These are phyloP conservation scores for Botrytis galanthina DNA, from an alignment of 2,329 filamentous ascomycete genomes.

Conservation along the genomic window DNA sequence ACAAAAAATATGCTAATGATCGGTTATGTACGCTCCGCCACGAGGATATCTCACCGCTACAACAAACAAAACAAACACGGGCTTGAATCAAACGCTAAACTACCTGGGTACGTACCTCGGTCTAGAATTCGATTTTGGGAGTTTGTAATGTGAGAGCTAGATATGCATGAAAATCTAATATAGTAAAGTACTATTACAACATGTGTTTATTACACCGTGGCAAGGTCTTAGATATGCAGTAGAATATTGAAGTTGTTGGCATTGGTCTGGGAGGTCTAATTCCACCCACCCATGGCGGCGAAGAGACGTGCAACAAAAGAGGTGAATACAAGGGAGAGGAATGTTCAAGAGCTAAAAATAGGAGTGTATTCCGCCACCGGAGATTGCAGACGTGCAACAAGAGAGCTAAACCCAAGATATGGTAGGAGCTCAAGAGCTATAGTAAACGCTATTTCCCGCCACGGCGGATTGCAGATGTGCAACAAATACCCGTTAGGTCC, in stretches of 20 bases:
- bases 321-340: no score
- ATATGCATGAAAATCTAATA: neutral
- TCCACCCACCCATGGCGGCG: no score
- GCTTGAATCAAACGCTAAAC: no score
- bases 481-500: neutral
- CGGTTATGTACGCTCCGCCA: neutral
- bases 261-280: no score
- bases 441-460: neutral
- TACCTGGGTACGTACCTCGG: neutral
- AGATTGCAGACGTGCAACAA: neutral
- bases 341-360: no score
- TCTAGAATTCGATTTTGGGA: no score
- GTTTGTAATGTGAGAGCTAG: neutral
- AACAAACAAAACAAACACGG: neutral
- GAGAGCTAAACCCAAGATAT: rapidly evolving
- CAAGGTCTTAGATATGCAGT: neutral
- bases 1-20: neutral
- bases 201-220: neutral
- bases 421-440: neutral
- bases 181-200: neutral
- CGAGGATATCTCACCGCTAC: neutral
- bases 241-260: no score
- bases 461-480: neutral
- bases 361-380: neutral
- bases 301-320: no score